Base-by-base conservation (phyloP, 2,329 filamentous ascomycete species). In the Cytospora chrysosperma region DNA sequence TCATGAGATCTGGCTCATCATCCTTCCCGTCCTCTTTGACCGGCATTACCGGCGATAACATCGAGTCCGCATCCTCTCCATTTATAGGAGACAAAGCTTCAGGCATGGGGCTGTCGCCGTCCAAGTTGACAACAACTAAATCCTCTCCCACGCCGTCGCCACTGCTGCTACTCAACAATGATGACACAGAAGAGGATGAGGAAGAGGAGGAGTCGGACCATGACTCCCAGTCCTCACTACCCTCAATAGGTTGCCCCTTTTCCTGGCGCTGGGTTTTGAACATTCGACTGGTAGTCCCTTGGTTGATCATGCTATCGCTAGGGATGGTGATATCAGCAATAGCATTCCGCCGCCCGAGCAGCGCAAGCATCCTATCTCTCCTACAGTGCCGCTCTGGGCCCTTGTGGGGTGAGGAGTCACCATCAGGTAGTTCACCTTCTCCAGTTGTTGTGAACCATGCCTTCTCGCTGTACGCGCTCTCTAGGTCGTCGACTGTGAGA, bases 381-480 rank as follows among this genome's bases (percentile, higher is more conserved):
- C 3, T 55, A 27, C n/a, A 27, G 10, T 2, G 6, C 27, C 58
- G 34, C 58, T 55, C 58, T 15, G 58, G 51, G 21, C 51, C 32
- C 51, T 27, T 55, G 1, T 27, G 26, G 2, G 58, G 26, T 2
- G 17, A 21, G 3, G 24, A 6, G 10, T 49, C 4, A 15, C 4
- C 19, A 13, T 21, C 24, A 30, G 0, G 26, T n/a, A 1, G 37
- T 10, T 24, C n/a, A 47, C 24, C 6, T 21, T 43, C 15, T 27
- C 17, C 21, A 19, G 51, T n/a, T 12, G 51, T 10, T 13, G 59
- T 26, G 56, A 59, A 62, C 63, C 63, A 65, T 1, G 37, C 50
- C 13, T 49, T n/a, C 34, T 65, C 59, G 55, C 55, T 62, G 26
- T 62, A 65, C 4, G 63, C 63, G 19, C 17, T 17, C 21, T 65